Evolutionary conservation across 2,329 filamentous ascomycete species (phyloP), one percentile per base, ranked within the genome.

Genomic region (Fusarium oxysporum): DNA sequence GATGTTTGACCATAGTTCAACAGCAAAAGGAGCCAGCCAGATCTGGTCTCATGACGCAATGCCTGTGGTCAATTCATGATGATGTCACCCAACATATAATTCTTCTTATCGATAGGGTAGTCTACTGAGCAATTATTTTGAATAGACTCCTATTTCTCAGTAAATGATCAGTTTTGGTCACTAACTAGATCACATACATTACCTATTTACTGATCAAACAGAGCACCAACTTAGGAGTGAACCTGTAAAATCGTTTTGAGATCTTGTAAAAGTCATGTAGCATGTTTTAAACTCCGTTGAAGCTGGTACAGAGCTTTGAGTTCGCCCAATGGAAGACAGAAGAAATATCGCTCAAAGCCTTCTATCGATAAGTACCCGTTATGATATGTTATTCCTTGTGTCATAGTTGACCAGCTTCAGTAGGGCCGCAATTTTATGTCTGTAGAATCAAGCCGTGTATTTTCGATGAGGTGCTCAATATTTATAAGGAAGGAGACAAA

Each of bases 11-110:
- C n/a, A 47, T 38, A 35, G 38, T 30, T 48, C 57, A 53, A 53
- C 37, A 57, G 43, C 12, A 70, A 48, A 32, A 33, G 19, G 38
- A 55, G 38, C 37, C 44, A 41, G 55, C 61, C 33, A 45, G 62
- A 62, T 62, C 56, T 53, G 63, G 65, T 71, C 70, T 71, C 65
- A 71, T 72, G 65, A 73, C 59, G 65, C 55, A 72, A 72, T 72
- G 47, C 43, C 56, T 66, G 53, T 48, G 48, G 64, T 57, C 56
- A 54, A 59, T 54, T 61, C 59, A 72, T 65, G 64, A 71, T 71
- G 58, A 72, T 65, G 59, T 60, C 61, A 59, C 23, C 23, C 23
- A 25, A 59, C 70, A 70, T 70, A 62, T 59, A 48, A 53, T 62
- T 23, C 9, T 56, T 53, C 30, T 59, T 48, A 40, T 57, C 17